phyloP scores from a whole-genome alignment of 2,329 filamentous ascomycete genomes.

The Sporothrix inflata region DNA sequence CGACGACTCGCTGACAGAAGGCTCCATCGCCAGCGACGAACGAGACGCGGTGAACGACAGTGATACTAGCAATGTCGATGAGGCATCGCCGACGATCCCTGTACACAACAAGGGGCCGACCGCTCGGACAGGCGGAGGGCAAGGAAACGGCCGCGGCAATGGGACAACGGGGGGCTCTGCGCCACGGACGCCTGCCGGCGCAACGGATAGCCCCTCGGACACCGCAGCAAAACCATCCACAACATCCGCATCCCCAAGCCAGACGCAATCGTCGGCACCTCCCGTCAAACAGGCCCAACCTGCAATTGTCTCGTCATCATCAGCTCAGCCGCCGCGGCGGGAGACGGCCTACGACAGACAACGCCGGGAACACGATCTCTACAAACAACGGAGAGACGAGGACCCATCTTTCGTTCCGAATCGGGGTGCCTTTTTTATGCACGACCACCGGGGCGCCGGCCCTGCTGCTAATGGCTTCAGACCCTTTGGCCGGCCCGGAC shows the following conservation, averaged over 20 bases:
- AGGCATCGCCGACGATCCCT: constrained; percentile 55
- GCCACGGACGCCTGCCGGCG: constrained; percentile 42
- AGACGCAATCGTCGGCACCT: constrained; percentile 6
- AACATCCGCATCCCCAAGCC: constrained; percentile 12
- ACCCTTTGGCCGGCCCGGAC: constrained; percentile 66
- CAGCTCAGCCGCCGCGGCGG: constrained; percentile 24
- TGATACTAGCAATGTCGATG: constrained; percentile 66
- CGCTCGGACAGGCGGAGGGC: not conserved
- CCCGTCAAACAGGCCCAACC: constrained; percentile 41
- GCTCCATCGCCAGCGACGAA: constrained; percentile 65
- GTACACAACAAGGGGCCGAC: constrained; percentile 37
- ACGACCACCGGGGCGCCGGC: constrained; percentile 84
- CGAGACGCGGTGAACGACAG: constrained; percentile 63
- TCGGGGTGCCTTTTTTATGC: constrained; percentile 94
- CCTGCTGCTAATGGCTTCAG: constrained; percentile 77
- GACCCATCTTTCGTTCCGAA: constrained; percentile 95
- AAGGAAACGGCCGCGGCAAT: constrained; percentile 46
- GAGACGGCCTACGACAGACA: constrained; percentile 70
- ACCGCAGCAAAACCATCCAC: constrained; percentile 9
- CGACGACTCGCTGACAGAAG: constrained; percentile 68
- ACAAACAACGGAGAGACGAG: constrained; percentile 82
- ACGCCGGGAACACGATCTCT: constrained; percentile 86
- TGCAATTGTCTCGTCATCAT: constrained; percentile 37
- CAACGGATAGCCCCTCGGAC: not conserved
- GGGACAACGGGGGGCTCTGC: not conserved